Evolutionary conservation across 1,139 yeast genomes (phyloP), one percentile per base, ranked within the genome.

Genomic region (Debaryomyces singareniensis): DNA sequence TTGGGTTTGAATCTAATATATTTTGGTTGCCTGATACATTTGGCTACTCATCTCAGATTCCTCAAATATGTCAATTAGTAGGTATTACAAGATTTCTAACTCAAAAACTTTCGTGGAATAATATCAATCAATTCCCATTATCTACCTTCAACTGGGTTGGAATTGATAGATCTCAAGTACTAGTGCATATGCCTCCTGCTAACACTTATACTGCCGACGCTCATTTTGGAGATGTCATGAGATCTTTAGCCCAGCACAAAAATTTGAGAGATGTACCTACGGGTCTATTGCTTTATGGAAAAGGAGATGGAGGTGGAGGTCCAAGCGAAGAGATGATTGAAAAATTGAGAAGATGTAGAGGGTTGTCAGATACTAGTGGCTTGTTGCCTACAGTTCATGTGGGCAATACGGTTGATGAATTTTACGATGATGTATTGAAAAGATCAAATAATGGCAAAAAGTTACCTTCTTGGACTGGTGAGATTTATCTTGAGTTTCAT

Each of bases 281-380:
- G 9, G 93, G 95, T 0, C 64, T 91, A 49, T 61, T 91, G 49
- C 65, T 87, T 32, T 91, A 75, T 46, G 98, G 98, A 24, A 77
- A 82, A 45, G 98, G 98, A 49, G 98, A 91, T 50, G 98, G 98
- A 44, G 98, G 98, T 38, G 97, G 97, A 41, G 98, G 98, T 4
- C 97, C 97, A 24, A 80, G 86, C 4, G 83, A 83, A 26, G 95
- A 83, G 48, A 89, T 87, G 95, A 50, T 91, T 39, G 96, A 91
- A 51, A 87, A 86, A 52, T 67, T 91, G 45, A 76, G 97, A 52
- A 75, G 97, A 45, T 81, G 91, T 52, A 72, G 97, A 48, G 96
- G 96, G 13, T 58, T 89, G 37, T 73, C 87, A 16, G 83, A 89
- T 49, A 80, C 81, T 7, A 78, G 79, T 14, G 94, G 89, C n/a